phyloP scores from a whole-genome alignment of 2,329 filamentous ascomycete genomes.

The Chalara sp. region DNA sequence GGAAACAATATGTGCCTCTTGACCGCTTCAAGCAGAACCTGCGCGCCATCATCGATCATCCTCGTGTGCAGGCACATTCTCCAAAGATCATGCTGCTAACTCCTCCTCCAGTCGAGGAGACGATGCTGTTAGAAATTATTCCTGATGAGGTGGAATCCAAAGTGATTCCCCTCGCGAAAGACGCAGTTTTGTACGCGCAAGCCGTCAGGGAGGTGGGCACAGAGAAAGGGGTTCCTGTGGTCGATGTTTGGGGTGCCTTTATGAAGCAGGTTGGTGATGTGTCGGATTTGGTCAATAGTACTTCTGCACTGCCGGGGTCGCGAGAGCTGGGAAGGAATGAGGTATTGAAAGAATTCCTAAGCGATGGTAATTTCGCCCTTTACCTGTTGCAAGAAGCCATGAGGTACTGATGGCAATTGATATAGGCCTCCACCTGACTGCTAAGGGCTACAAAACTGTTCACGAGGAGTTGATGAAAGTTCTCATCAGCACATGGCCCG shows the following conservation, averaged over 20 bases:
- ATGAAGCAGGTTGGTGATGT: conserved; percentile 53
- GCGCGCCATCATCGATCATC: conserved; percentile 62
- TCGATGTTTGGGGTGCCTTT: conserved; percentile 74
- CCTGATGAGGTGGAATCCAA: conserved; percentile 37
- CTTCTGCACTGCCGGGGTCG: conserved; percentile 9
- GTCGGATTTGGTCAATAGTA: conserved; percentile 7
- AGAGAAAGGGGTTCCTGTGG: conserved; percentile 43
- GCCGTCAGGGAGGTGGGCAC: conserved; percentile 51
- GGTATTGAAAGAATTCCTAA: conserved; percentile 11
- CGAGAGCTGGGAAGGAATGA: conserved; percentile 10
- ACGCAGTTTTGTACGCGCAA: conserved; percentile 51
- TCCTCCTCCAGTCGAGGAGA: conserved; percentile 78
- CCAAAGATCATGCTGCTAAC: conserved; percentile 71
- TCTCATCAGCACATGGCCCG: not conserved
- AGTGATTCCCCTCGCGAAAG: conserved; percentile 30
- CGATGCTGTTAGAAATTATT: conserved; percentile 36
- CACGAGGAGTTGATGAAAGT: not conserved
- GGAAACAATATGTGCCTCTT: conserved; percentile 67
- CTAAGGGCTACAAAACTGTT: not conserved
- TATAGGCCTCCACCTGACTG: not conserved
- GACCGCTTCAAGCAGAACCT: conserved; percentile 68
- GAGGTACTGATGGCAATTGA: not conserved
- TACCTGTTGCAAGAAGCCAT: not conserved
- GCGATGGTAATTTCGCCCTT: conserved; percentile 12
- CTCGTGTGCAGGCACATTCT: conserved; percentile 59